Base-by-base conservation (phyloP, 2,329 filamentous ascomycete genomes). In the Orbilia quercus region DNA sequence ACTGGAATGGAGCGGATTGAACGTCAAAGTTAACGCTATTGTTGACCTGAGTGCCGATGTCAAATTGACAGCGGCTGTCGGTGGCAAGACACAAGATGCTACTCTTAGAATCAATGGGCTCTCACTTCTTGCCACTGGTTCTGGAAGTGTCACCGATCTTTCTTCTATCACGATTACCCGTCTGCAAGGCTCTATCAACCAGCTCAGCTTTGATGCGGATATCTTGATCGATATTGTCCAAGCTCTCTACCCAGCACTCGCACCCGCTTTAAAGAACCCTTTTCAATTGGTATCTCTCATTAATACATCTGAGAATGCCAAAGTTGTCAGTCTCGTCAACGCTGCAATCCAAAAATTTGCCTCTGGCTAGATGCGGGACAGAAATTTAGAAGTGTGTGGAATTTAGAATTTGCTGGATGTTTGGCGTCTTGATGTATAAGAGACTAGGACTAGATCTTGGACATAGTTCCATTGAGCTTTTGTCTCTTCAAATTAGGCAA, bases 241-340 rank as follows among this genome's bases (percentile, higher is more conserved):
- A 14, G 53, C 34, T 0, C 12, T 72, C 34, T 71, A 71, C 51
- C 66, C 66, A 23, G 44, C 53, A 14, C 16, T 71, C 16, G 66
- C 36, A 9, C 50, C 58, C 36, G 51, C 63, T 18, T 31, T 71
- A 25, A 64, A 58, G 44, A 31, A 57, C 12, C 44, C 66, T n/a
- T 71, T 63, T 58, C 64, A 64, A 45, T 36, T 71, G 16, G 44
- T 36, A 3, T 59, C 67, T 2, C 11, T 72, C 12, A 22, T 65
- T 22, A 72, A 72, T 34, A 72, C 59, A 5, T 72, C 67, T 3
- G 67, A 72, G 44, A 64, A 72, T 11, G 44, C 58, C 9, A 71
- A 71, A 36, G 12, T 64, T 4, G 28, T 71, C 38, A 38, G 16
- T 6, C 23, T 64, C 12, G 36, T 64, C 25, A 71, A 71, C 51